Conservation (phyloP, 345 rosid species). For the Eucalyptus fibrosa region DNA sequence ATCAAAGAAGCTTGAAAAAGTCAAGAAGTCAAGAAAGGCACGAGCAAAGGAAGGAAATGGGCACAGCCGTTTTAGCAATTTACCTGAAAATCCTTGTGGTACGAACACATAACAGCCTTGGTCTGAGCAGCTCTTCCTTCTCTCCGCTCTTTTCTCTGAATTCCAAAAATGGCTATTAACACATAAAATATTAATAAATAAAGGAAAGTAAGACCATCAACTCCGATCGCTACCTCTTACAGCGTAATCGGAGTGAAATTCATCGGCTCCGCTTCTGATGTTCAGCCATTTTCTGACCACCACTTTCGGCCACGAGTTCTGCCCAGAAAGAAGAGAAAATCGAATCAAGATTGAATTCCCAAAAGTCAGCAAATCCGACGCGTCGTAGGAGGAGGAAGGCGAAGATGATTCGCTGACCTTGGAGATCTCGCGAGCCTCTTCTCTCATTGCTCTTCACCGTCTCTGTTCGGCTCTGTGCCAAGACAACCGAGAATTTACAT, state of each 20-base stretch:
- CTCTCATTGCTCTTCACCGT: constrained; percentile 13
- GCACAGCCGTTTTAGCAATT: background rate
- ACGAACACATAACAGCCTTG: constrained; percentile 28
- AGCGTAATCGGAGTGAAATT: constrained; percentile 63
- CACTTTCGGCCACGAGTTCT: constrained; percentile 72
- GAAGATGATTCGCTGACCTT: constrained; percentile 22
- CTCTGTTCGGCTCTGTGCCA: background rate
- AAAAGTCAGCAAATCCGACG: background rate
- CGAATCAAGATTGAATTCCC: background rate
- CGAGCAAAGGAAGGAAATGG: background rate
- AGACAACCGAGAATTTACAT: background rate
- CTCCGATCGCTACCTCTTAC: constrained; percentile 24
- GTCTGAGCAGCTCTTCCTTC: constrained; percentile 74
- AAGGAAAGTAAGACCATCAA: background rate
- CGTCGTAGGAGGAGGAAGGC: background rate
- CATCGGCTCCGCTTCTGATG: constrained; percentile 49
- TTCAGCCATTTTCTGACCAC: constrained; percentile 82
- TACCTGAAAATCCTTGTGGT: constrained; percentile 62
- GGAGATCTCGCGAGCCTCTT: constrained; percentile 35
- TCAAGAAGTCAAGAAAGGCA: background rate
- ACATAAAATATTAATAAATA: background rate
- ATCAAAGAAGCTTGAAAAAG: background rate
- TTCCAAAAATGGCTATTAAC: background rate
- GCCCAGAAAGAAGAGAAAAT: background rate
- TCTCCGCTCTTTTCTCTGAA: constrained; percentile 16